Conservation (phyloP, 2,329 filamentous ascomycete genomes). For the Phialemonium atrogriseum region DNA sequence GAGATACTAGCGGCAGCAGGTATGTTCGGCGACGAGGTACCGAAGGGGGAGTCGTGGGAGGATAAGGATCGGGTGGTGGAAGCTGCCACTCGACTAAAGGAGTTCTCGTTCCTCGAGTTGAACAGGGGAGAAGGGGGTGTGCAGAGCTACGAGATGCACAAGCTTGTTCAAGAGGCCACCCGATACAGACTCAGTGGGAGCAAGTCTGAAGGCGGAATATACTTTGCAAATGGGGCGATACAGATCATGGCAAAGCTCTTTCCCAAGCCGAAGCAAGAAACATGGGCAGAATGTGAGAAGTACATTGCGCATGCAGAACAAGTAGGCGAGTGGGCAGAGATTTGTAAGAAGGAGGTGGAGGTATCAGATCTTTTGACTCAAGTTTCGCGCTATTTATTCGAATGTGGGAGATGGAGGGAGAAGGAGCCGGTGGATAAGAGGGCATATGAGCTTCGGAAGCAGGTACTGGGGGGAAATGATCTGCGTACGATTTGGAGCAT, state of each 20-base stretch:
- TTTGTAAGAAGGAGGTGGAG: conserved; percentile 9
- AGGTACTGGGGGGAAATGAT: too few species aligned
- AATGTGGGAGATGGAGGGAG: conserved; percentile 16
- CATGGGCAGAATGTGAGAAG: conserved; percentile 15
- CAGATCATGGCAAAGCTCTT: conserved; percentile 13
- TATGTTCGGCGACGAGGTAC: neutral
- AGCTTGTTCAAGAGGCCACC: conserved; percentile 20
- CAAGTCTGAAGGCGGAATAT: conserved; percentile 8
- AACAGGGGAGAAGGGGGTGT: conserved; percentile 2
- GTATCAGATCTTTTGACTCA: conserved; percentile 8
- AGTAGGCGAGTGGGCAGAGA: conserved; percentile 16
- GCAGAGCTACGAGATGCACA: conserved; percentile 21
- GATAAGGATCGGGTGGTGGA: conserved; percentile 5
- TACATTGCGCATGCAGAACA: conserved; percentile 20
- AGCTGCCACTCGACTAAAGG: conserved; percentile 18
- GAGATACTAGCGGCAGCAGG: conserved; percentile 16
- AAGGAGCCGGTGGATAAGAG: conserved; percentile 14
- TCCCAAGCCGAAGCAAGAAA: conserved; percentile 8
- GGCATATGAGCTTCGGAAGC: conserved; percentile 7
- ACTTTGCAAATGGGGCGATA: conserved; percentile 16
- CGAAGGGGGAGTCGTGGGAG: neutral
- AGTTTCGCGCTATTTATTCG: conserved; percentile 14
- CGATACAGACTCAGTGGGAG: conserved; percentile 9
- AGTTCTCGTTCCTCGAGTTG: conserved; percentile 24
- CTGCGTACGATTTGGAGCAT: too few species aligned